A percentile compares a stretch with the other conserved stretches of the same genome.
phyloP scores from a whole-genome alignment of 805 yeast genomes.

The Saccharomycopsis babjevae region DNA sequence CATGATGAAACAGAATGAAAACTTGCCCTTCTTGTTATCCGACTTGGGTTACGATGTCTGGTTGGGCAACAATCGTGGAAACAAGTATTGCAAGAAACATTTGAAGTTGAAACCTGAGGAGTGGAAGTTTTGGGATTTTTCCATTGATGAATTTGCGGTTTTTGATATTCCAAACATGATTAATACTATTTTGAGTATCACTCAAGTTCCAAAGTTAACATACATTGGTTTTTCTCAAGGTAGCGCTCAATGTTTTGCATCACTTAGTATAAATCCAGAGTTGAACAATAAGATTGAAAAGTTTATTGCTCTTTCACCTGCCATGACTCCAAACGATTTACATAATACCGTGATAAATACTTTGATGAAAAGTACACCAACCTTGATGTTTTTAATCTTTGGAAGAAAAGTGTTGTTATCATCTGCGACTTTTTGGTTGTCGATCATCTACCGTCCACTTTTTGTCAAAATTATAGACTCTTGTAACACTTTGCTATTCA shows the following conservation, averaged over 20 bases:
- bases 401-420: slow-evolving; percentile 69
- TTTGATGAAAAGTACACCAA: slow-evolving; percentile 67
- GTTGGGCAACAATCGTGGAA: slow-evolving; percentile 89
- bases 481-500: slow-evolving; percentile 57
- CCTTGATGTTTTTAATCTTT: slow-evolving; percentile 57
- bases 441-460: slow-evolving; percentile 64
- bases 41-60: slow-evolving; percentile 89
- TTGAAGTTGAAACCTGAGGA: slow-evolving; percentile 31
- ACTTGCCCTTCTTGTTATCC: slow-evolving; percentile 66
- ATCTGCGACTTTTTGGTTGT: slow-evolving; percentile 65
- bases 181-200: slow-evolving; percentile 52
- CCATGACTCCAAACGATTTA: slow-evolving; percentile 84
- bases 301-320: slow-evolving; percentile 85
- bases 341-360: slow-evolving; percentile 68
- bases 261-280: slow-evolving; percentile 47
- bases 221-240: slow-evolving; percentile 93
- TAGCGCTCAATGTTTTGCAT: slow-evolving; percentile 85
- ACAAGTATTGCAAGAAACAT: slow-evolving; percentile 85
- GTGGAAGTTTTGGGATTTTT: slow-evolving; percentile 72
- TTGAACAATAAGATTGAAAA: slow-evolving; percentile 37
- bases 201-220: slow-evolving; percentile 35
- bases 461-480: slow-evolving; percentile 63
- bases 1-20: slow-evolving; percentile 29
- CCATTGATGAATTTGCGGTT: slow-evolving; percentile 84
- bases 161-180: slow-evolving; percentile 83